Conservation (phyloP, 805 yeast genomes). For the Lachancea cidri region DNA sequence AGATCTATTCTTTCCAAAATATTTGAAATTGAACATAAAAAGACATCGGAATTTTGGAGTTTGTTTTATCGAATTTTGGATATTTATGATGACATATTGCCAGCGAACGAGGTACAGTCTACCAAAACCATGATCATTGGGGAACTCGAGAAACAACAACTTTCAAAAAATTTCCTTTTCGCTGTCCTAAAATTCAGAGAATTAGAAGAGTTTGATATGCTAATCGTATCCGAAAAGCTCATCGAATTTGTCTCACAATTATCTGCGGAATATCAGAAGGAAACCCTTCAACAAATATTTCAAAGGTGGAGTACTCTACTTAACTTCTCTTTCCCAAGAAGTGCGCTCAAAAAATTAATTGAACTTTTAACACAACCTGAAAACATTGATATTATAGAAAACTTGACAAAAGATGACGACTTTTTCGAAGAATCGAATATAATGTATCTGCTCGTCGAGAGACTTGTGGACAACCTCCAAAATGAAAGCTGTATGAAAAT, state of each 20-base stretch:
- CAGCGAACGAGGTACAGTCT: constrained; percentile 5
- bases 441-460: constrained; percentile 27
- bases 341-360: constrained; percentile 30
- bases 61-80: constrained; percentile 44
- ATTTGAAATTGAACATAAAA: constrained; percentile 17
- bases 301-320: constrained; percentile 53
- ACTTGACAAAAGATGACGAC: constrained; percentile 34
- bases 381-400: constrained; percentile 14
- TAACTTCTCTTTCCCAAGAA: constrained; percentile 32
- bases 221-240: constrained; percentile 18
- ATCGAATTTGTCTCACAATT: constrained; percentile 20
- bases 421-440: constrained; percentile 46
- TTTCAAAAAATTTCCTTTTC: constrained; percentile 26
- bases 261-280: not conserved
- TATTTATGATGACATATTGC: constrained; percentile 38
- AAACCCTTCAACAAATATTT: constrained; percentile 30
- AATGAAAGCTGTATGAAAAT: constrained; percentile 4
- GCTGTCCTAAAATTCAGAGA: constrained; percentile 49
- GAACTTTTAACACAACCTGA: constrained; percentile 25
- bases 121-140: constrained; percentile 1
- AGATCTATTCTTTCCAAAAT: constrained; percentile 22
- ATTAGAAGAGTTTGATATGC: constrained; percentile 32
- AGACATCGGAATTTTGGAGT: constrained; percentile 37
- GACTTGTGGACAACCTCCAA: constrained; percentile 14
- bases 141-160: not conserved